A percentile compares a stretch with the other conserved stretches of the same genome.
Conservation (phyloP, 2,329 filamentous ascomycete species). For the Knufia fluminis region DNA sequence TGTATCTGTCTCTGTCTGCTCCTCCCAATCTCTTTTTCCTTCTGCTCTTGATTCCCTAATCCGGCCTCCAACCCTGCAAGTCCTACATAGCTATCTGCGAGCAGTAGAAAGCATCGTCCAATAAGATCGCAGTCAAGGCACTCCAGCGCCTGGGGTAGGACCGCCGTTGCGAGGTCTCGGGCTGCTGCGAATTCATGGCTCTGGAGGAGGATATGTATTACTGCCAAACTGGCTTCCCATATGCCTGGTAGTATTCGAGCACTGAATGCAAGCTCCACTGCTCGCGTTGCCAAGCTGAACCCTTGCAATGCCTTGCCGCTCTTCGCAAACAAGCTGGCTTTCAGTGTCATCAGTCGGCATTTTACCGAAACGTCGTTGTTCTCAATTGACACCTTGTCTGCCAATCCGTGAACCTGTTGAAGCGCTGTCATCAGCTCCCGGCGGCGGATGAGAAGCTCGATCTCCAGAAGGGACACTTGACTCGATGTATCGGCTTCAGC, state of each 20-base stretch:
- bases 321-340: conserved; percentile 60
- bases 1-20: conserved; percentile 34
- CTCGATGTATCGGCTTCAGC: conserved; percentile 52
- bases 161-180: conserved; percentile 52
- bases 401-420: conserved; percentile 43
- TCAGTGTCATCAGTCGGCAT: conserved; percentile 62
- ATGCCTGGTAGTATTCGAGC: conserved; percentile 59
- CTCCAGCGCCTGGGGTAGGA: conserved; percentile 70
- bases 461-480: conserved; percentile 49
- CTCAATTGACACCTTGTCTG: conserved; percentile 41
- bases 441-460: conserved; percentile 49
- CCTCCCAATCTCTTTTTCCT: conserved; percentile 29
- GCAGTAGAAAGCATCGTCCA: conserved; percentile 57
- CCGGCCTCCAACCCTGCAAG: conserved; percentile 49
- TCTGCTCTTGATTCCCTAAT: conserved; percentile 19
- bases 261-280: conserved; percentile 63
- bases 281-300: conserved; percentile 67
- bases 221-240: conserved; percentile 60
- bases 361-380: conserved; percentile 58
- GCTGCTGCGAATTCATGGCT: conserved; percentile 63
- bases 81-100: conserved; percentile 73
- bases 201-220: conserved; percentile 60
- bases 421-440: conserved; percentile 47
- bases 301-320: conserved; percentile 62
- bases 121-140: conserved; percentile 53